Base-by-base conservation (phyloP, 2,329 filamentous ascomycete genomes). In the Lachnellula suecica region DNA sequence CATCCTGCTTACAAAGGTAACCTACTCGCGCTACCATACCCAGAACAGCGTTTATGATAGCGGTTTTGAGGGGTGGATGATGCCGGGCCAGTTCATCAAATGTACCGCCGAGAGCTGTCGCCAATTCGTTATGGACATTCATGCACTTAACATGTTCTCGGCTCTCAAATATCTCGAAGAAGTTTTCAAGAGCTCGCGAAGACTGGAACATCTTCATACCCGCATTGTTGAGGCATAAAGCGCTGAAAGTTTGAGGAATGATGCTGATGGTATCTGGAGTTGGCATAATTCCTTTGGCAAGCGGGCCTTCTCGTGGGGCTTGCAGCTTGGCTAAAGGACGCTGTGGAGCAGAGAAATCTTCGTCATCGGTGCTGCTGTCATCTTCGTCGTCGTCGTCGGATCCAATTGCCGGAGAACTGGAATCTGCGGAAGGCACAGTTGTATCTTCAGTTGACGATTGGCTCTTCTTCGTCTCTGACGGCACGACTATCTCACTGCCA, bases 61-160 rank as follows among this genome's bases (percentile, higher is more conserved):
- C 81, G 9, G 81, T 80, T 60, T 92, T 89, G 41, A 99, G 74
- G 20, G 83, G 79, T 1, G 95, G 94, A 64, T 99, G 94, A 67
- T 99, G 94, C 37, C 94, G 85, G 47, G 93, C 88, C 53, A 99
- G 79, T 70, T 99, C 94, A 68, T 99, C 94, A 65, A 99, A 97
- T 37, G 86, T 88, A 23, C 82, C 82, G 10, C 94, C 94, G 45
- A 99, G 80, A 35, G 84, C 82, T 25, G 81, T 81, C 9, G 92
- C 81, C 52, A 95, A 77, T 31, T 87, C 84, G 4, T 80, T 75
- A 59, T 96, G 93, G 34, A 78, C 76, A 57, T 89, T 84, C 79
- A 99, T 85, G 58, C 87, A 88, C 62, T 88, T 89, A 52, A 99
- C 84, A 70, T 99, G 95, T 15, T 84, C 81, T 2, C 91, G 85